Base-by-base conservation (phyloP, 768 basidiomycete genomes). In the Leccinum boreale region DNA sequence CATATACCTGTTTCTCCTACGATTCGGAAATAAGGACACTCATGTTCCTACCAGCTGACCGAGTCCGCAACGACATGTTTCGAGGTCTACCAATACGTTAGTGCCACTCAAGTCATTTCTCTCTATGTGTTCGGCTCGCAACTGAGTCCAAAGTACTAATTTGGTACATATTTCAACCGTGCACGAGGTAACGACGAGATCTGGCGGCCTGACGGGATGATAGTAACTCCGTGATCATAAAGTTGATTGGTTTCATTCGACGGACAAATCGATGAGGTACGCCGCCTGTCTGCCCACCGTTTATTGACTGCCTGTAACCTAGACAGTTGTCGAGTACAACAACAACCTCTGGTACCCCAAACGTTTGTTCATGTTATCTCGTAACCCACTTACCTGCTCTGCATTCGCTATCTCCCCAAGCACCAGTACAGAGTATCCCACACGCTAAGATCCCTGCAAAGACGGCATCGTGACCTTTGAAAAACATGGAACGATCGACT, bases 171-270 rank as follows among this genome's bases (percentile, higher is more conserved):
- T 21, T 35, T 56, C 39, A 53, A 29, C 51, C 23, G 19, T n/a
- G 7, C 48, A 29, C 55, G 87, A 85, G 87, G 87, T 35, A 79
- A 70, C 1, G 86, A 90, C 70, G 85, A 77, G 58, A 81, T 89
- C 58, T 89, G 87, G 86, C 76, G 88, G 39, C 74, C 21, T 9
- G 7, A 23, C 12, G 45, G 14, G 45, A 21, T n/a, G 21, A 46
- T 14, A 10, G 45, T 3, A 23, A 46, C 45, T 23, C 45, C 45
- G 12, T 46, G 45, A 23, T 23, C 3, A 23, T 46, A 4, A 1
- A 12, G 45, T 23, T 15, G 4, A 45, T 45, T 19, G 44, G 19
- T 45, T 39, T 45, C 21, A 45, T 45, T 10, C 19, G 2, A 45
- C 84, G 84, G 52, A 82, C 84, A 3, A 61, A 70, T 77, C 47